Conservation (phyloP, 179 eudicot species). For the Patellifolia procumbens region DNA sequence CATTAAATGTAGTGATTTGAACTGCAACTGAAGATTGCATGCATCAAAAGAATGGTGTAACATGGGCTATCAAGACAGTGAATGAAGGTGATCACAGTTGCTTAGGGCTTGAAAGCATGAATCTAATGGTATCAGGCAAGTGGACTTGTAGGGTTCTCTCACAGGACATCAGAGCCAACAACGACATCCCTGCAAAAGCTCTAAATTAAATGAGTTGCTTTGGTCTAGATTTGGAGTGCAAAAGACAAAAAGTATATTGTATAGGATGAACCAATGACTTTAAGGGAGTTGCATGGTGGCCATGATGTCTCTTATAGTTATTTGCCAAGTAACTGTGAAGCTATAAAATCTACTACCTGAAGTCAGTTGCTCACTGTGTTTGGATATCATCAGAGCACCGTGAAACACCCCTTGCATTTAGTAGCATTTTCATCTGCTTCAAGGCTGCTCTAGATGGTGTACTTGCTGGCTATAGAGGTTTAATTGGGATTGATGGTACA, state of each 20-base stretch:
- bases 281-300: not conserved
- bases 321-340: not conserved
- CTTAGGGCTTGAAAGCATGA: not conserved
- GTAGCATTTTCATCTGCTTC: not conserved
- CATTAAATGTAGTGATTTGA: not conserved
- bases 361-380: not conserved
- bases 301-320: conserved; percentile 8
- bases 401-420: not conserved
- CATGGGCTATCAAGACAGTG: conserved; percentile 5
- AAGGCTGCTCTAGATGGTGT: not conserved
- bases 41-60: not conserved
- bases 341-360: not conserved
- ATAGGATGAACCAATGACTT: not conserved
- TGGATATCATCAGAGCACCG: not conserved
- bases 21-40: not conserved
- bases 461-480: not conserved
- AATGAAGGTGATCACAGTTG: not conserved
- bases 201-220: not conserved
- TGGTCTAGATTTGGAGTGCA: not conserved
- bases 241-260: not conserved
- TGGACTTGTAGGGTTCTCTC: not conserved
- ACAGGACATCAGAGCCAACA: not conserved
- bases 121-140: not conserved
- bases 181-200: not conserved
- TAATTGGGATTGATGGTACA: conserved; percentile 8